Base-by-base conservation (phyloP, 2,329 filamentous ascomycete genomes). In the Penicillium sp. region DNA sequence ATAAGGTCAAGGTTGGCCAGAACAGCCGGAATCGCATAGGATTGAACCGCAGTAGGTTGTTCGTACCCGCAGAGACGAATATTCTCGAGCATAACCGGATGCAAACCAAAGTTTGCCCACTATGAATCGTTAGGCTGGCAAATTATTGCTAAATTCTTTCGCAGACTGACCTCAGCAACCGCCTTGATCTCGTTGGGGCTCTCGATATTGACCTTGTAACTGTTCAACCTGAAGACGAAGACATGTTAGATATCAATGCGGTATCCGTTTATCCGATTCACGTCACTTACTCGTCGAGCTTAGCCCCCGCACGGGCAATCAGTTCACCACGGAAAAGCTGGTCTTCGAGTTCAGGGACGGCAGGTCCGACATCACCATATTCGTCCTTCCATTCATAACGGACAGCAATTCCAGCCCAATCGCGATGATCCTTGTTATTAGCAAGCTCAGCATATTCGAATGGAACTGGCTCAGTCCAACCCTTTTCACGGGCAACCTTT, bases 361-460 rank as follows among this genome's bases (percentile, higher is more conserved):
- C 80, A 0, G 92, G 92, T 7, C 89, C 93, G 54, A 99, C 80
- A 41, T 97, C 93, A 2, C 93, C 94, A 65, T 83, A 90, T 3
- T 96, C 91, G 12, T 92, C 91, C 19, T 86, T 82, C 89, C 90
- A 97, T 69, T 93, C 85, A 67, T 97, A 97, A 43, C 89, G 81
- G 0, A 71, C 77, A n/a, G 86, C 87, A 54, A 84, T 83, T 38
- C 79, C 78, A 51, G 80, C 78, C 84, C 80, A 86, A 7, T 75
- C 71, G 15, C 70, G 69, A n/a, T 67, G 59, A 4, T 71, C 66
- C 37, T 37, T 55, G 19, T 53, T 55, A 19, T 60, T 69, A 60
- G 38, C 73, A 76, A 52, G 67, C 63, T 1, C 67, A 0, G 42
- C 56, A 56, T 79, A 79, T 40, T 77, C 65, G 51, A 74, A 78